phyloP scores from a whole-genome alignment of 352 stramenopile species.

The Lagenidium giganteum region DNA sequence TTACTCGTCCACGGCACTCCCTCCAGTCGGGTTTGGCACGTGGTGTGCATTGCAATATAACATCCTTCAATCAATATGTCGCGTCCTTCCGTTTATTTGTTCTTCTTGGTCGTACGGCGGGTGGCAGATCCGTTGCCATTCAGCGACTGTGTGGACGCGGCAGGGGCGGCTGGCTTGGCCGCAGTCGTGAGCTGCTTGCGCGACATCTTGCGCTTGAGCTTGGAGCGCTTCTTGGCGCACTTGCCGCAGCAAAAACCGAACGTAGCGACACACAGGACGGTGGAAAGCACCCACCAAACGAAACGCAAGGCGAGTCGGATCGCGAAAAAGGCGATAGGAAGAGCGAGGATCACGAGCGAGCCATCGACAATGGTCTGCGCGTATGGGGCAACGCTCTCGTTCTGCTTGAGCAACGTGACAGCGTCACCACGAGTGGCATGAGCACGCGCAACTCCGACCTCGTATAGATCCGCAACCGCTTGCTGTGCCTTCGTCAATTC shows the following conservation, averaged over 20 bases:
- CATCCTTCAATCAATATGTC: too few species aligned
- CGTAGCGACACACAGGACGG: conserved; percentile 40
- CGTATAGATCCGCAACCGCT: conserved; percentile 29
- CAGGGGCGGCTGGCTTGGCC: conserved; percentile 5
- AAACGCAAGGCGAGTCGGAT: conserved; percentile 44
- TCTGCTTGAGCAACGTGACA: conserved; percentile 53
- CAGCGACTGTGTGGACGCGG: conserved; percentile 1
- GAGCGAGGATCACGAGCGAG: conserved; percentile 35
- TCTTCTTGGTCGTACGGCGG: conserved; percentile 9
- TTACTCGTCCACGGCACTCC: too few species aligned
- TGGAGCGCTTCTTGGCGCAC: conserved; percentile 33
- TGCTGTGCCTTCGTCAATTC: conserved; percentile 34
- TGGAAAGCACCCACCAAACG: conserved; percentile 53
- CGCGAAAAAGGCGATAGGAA: conserved; percentile 43
- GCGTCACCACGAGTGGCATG: conserved; percentile 41
- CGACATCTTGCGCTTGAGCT: conserved; percentile 42
- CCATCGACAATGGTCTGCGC: conserved; percentile 67
- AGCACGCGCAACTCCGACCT: conserved; percentile 33
- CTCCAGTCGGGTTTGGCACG: too few species aligned
- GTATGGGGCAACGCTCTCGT: conserved; percentile 45
- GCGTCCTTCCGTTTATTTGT: conserved; percentile 11
- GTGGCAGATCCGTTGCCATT: conserved; percentile 5
- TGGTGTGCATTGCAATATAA: too few species aligned
- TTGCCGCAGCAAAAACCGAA: conserved; percentile 51
- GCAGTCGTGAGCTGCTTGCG: conserved; percentile 13